These are phyloP conservation scores for Hyaloscypha finlandica DNA, from an alignment of 495 filamentous ascomycete genomes.

Conservation along the genomic window DNA sequence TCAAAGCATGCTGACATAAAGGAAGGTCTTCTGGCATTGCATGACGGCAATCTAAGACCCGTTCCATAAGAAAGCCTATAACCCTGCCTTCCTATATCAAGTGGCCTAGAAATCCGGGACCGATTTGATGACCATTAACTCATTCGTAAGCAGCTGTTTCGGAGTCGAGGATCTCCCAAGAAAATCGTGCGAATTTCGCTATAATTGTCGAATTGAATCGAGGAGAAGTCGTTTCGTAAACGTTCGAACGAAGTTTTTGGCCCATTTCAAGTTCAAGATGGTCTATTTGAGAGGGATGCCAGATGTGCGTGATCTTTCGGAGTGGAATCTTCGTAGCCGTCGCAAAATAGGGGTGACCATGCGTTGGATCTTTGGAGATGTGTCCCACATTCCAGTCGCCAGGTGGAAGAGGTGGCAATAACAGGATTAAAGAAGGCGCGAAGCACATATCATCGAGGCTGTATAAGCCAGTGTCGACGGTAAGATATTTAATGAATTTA, in stretches of 20 bases:
- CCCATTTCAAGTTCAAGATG: neutral
- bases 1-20: neutral
- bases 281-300: conserved; percentile 7
- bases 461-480: conserved; percentile 11
- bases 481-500: conserved; percentile 6
- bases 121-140: conserved; percentile 3
- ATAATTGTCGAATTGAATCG: conserved; percentile 6
- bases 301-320: conserved; percentile 1
- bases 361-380: conserved; percentile 4
- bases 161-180: conserved; percentile 7
- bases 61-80: conserved; percentile 3
- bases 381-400: conserved; percentile 4
- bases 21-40: conserved; percentile 1
- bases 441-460: conserved; percentile 11
- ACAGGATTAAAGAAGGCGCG: conserved; percentile 1
- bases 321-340: neutral
- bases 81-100: conserved; percentile 7
- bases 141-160: conserved; percentile 9
- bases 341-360: neutral
- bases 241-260: neutral
- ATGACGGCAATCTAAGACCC: neutral
- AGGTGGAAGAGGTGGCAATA: conserved; percentile 12
- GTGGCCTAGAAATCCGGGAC: conserved; percentile 3
- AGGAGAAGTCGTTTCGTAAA: conserved; percentile 3
- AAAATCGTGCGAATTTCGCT: conserved; percentile 10